Conservation (phyloP, 352 stramenopile genomes). For the Pythium apleroticum region DNA sequence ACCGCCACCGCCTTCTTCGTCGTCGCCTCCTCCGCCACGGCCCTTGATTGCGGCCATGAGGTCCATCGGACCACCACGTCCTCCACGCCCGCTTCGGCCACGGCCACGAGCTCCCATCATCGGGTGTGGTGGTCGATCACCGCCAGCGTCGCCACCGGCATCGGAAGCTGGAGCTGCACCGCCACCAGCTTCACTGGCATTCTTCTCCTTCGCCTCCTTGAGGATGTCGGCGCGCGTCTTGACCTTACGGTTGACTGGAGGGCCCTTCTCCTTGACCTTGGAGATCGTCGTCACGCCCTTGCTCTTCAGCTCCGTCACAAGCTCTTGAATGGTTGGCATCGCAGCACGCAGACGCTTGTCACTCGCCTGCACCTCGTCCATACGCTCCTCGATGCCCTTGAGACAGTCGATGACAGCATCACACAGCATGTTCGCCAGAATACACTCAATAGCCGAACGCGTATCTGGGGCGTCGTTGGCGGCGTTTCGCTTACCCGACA, state of each 20-base stretch:
- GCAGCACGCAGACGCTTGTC: conserved; percentile 79
- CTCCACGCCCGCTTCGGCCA: conserved; percentile 36
- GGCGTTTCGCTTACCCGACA: conserved; percentile 77
- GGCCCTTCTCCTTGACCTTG: conserved; percentile 70
- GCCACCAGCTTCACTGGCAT: conserved; percentile 49
- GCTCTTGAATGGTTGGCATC: conserved; percentile 54
- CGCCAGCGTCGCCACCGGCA: conserved; percentile 26
- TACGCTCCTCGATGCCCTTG: conserved; percentile 74
- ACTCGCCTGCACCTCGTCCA: conserved; percentile 80
- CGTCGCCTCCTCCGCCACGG: conserved; percentile 37
- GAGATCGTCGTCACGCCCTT: conserved; percentile 55
- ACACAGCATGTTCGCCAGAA: conserved; percentile 55
- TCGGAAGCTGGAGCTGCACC: conserved; percentile 19
- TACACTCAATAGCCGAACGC: conserved; percentile 73
- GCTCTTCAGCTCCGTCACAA: conserved; percentile 66
- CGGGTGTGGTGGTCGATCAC: conserved; percentile 34
- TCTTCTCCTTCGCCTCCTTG: conserved; percentile 88
- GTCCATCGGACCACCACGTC: conserved; percentile 33
- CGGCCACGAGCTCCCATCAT: conserved; percentile 46
- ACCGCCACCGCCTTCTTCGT: conserved; percentile 49
- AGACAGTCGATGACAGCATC: conserved; percentile 75
- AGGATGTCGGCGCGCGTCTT: conserved; percentile 75
- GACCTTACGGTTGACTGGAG: conserved; percentile 47
- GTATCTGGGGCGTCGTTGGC: conserved; percentile 70
- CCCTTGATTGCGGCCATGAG: conserved; percentile 35